phyloP scores from a whole-genome alignment of 805 yeast species.

The Lipomyces kockii region DNA sequence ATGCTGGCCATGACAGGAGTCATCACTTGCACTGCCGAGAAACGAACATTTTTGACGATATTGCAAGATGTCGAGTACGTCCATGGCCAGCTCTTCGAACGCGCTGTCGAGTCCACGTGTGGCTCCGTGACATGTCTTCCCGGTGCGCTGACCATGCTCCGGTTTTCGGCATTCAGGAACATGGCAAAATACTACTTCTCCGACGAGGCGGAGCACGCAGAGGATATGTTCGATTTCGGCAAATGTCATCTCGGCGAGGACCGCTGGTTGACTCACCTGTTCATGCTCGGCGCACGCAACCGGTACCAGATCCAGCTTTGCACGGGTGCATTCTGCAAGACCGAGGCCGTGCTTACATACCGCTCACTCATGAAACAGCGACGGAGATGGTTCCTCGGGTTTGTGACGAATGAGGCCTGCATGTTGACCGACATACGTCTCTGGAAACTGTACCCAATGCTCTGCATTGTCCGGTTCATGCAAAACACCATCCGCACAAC shows the following conservation, averaged over 20 bases:
- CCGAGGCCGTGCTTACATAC: slow-evolving; percentile 31
- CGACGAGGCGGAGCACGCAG: slow-evolving; percentile 30
- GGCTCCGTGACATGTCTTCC: slow-evolving; percentile 36
- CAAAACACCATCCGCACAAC: slow-evolving; percentile 35
- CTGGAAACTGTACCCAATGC: slow-evolving; percentile 33
- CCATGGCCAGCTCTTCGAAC: slow-evolving; percentile 34
- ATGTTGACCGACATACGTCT: slow-evolving; percentile 35
- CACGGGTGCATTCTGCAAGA: slow-evolving; percentile 34
- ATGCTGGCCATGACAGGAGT: slow-evolving; percentile 36
- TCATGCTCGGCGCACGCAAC: slow-evolving; percentile 33
- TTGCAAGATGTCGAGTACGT: slow-evolving; percentile 34
- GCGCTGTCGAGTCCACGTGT: slow-evolving; percentile 33
- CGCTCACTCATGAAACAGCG: slow-evolving; percentile 31
- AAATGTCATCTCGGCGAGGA: slow-evolving; percentile 34
- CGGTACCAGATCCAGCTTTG: slow-evolving; percentile 35
- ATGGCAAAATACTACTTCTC: slow-evolving; percentile 33
- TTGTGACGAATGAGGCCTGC: slow-evolving; percentile 33
- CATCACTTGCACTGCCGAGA: slow-evolving; percentile 34
- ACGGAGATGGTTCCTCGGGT: slow-evolving; percentile 35
- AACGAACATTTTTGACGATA: slow-evolving; percentile 18
- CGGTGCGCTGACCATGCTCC: slow-evolving; percentile 35
- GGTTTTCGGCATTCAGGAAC: slow-evolving; percentile 29
- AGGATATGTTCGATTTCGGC: slow-evolving; percentile 34
- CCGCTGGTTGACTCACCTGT: slow-evolving; percentile 33
- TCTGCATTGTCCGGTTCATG: slow-evolving; percentile 33